Evolutionary conservation across 371 early-diverging fungal genomes (phyloP), one percentile per base, ranked within the genome.

Genomic region (Funneliformis caledonium): DNA sequence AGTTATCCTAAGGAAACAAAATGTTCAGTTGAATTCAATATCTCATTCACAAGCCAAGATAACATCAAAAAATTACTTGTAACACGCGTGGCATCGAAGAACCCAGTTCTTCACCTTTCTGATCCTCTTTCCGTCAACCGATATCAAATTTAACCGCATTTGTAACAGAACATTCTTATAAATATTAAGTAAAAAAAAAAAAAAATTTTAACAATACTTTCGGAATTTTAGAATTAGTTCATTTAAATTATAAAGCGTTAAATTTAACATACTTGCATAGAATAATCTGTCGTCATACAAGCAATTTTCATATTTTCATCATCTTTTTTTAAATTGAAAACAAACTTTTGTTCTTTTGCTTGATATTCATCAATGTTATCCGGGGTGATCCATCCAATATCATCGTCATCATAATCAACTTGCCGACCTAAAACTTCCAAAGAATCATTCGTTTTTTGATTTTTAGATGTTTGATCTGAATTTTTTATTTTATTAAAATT

Each of bases 301-400:
- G 95, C 97, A 4, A 97, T 97, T 42, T 87, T 85, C 82, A 93
- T 87, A 16, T 82, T 67, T 48, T 80, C 19, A 80, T 87, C 65
- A 84, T 87, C 67, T 88, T 85, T 52, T 86, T 85, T 72, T 83
- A 82, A 60, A 85, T 88, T n/a, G 84, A 82, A 78, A 19, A 80
- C 77, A n/a, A 81, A 85, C 75, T 89, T 90, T 67, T 85, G 83
- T 47, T 90, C 90, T 12, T 86, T 84, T 48, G 89, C 92, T 80
- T 91, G 90, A 83, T 90, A 88, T 81, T 91, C 87, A 52, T 91
- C 86, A 52, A 97, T 87, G 83, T 97, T 98, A 19, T 88, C 85
- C 1, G 99, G 98, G 12, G 99, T 98, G 82, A 98, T 98, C 99
- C 98, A 98, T 50, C 90, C 96, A 69, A 93, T 96, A 62, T 91